These are phyloP conservation scores for Globisporangium perplexum DNA, from an alignment of 352 stramenopile species.

Conservation along the genomic window DNA sequence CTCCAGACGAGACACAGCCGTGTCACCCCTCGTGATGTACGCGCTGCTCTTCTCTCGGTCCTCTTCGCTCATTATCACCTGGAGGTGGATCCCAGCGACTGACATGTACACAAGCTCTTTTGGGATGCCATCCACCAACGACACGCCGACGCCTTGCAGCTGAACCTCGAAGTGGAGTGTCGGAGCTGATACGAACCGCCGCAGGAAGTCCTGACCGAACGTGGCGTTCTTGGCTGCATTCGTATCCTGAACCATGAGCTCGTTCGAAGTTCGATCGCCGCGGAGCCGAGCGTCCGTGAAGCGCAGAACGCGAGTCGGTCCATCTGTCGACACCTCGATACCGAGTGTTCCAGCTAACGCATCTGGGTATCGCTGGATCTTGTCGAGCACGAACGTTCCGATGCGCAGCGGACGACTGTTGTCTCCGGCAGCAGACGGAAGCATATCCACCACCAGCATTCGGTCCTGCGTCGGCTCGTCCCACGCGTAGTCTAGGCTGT, in stretches of 20 bases:
- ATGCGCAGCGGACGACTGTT: slow-evolving; percentile 84
- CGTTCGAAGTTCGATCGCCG: slow-evolving; percentile 23
- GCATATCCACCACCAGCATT: slow-evolving; percentile 83
- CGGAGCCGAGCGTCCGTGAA: slow-evolving; percentile 81
- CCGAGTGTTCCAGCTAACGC: slow-evolving; percentile 63
- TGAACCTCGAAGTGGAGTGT: slow-evolving; percentile 47
- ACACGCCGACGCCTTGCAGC: slow-evolving; percentile 73
- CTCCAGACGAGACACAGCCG: slow-evolving; percentile 43
- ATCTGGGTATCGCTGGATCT: slow-evolving; percentile 76
- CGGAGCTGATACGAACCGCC: slow-evolving; percentile 43
- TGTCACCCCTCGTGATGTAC: slow-evolving; percentile 39
- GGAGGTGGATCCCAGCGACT: slow-evolving; percentile 52
- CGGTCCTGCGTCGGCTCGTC: slow-evolving; percentile 80
- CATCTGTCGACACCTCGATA: slow-evolving; percentile 80
- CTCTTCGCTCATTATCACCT: slow-evolving; percentile 52
- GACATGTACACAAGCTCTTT: slow-evolving; percentile 81
- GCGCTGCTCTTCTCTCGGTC: slow-evolving; percentile 24
- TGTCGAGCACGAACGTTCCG: slow-evolving; percentile 76
- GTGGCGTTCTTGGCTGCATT: slow-evolving; percentile 2
- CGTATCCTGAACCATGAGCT: slow-evolving; percentile 1
- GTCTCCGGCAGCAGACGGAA: slow-evolving; percentile 80
- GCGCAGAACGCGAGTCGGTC: slow-evolving; percentile 81
- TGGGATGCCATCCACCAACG: slow-evolving; percentile 60
- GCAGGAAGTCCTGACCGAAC: slow-evolving; percentile 21
- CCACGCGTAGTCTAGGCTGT: slow-evolving; percentile 86